Base-by-base conservation (phyloP, 108 stramenopile species). In the Nannochloropsis gaditana region DNA sequence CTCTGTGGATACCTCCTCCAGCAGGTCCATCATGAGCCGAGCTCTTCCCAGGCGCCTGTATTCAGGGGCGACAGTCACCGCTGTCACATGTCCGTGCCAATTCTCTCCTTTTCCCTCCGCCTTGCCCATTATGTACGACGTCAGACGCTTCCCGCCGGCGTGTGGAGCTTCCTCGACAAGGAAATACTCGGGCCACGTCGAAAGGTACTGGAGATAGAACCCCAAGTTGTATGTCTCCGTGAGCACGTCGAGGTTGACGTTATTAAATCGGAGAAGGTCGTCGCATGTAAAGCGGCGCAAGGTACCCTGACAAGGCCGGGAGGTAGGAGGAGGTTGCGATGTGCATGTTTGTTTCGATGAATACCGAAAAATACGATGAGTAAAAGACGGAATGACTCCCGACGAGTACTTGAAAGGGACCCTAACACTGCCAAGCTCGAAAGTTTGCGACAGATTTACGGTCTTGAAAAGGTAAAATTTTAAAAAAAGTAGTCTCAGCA, bases 11-110 rank as follows among this genome's bases (percentile, higher is more conserved):
- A 87, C 84, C 44, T 87, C 43, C 45, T 99, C 99, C 83, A 99
- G 94, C 89, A 92, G 91, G 43, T 95, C 93, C 99, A 99, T 99
- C 45, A 99, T 86, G 80, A 89, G 92, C 87, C 93, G 93, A 42
- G 97, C 99, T 73, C 98, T 84, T 9, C 88, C 88, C 44, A 91
- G 83, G 1, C 91, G 59, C n/a, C 97, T 90, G 89, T 94, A 98
- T 83, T 92, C 88, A 1, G 97, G 97, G 9, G 96, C 94, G 9
- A 98, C 97, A 21, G 97, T 99, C 3, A 98, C 96, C 1, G 97
- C 97, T 17, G 96, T 97, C 11, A 99, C 99, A 87, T 99, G 97
- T 0, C 97, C 99, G 87, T 99, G 99, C 99, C 99, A 99, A 5
- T 95, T 86, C 43, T 95, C 91, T 17, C 87, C 96, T 15, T 93